phyloP scores from a whole-genome alignment of 106 monocot genomes.

The Cymbidium sinense region DNA sequence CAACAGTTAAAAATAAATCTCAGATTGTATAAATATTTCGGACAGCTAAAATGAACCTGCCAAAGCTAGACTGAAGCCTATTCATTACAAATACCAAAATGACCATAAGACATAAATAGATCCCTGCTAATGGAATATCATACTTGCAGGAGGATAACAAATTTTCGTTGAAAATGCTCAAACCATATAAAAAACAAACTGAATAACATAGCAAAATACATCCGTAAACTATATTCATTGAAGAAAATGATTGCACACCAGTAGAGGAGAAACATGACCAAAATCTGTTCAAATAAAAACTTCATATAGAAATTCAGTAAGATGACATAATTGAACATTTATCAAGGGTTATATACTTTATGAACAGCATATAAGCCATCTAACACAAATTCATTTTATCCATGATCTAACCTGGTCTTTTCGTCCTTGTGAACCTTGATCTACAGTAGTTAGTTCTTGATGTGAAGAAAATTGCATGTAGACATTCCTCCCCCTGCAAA shows the following conservation, averaged over 20 bases:
- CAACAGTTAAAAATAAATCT: no score
- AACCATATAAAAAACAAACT: neutral
- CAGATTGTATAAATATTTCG: no score
- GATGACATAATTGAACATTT: neutral
- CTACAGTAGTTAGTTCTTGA: conserved; percentile 56
- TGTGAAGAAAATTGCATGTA: conserved; percentile 70
- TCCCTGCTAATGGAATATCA: neutral
- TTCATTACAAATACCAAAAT: neutral
- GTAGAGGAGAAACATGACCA: neutral
- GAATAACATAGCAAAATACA: neutral
- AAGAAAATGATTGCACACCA: neutral
- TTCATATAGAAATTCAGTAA: neutral
- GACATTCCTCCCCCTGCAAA: conserved; percentile 59
- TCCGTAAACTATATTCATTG: neutral
- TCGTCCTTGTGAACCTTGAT: conserved; percentile 37
- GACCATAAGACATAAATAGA: neutral
- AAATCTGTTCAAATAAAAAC: neutral
- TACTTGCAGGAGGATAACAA: neutral
- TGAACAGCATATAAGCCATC: neutral
- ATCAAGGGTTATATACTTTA: neutral
- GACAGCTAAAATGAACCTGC: neutral
- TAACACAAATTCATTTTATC: neutral
- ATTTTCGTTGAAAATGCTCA: neutral
- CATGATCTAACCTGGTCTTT: conserved; percentile 37
- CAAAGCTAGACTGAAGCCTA: neutral